Evolutionary conservation across 257 asterid genomes (phyloP).

Genomic region (Jasminum sambac): DNA sequence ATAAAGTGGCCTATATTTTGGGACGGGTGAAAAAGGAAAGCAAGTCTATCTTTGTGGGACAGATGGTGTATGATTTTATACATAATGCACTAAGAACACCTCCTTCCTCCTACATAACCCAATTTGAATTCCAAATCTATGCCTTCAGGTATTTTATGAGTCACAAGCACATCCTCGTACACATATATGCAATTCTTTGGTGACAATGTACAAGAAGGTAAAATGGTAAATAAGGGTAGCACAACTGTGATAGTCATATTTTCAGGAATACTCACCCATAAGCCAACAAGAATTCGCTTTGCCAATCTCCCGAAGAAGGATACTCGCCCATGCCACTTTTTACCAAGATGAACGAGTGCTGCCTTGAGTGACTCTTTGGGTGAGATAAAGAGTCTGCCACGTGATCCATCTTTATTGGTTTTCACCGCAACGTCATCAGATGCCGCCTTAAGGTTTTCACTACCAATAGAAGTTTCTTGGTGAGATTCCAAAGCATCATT

Average conservation of each 20-base stretch:
- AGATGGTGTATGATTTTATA: too few relatives aligned
- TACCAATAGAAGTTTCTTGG: slow-evolving; percentile 40
- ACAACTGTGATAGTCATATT: neutral
- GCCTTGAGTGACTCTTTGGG: slow-evolving; percentile 86
- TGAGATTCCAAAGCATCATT: slow-evolving; percentile 54
- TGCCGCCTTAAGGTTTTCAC: slow-evolving; percentile 42
- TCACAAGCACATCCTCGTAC: neutral
- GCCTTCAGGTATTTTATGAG: neutral
- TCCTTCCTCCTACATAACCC: neutral
- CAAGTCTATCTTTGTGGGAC: too few relatives aligned
- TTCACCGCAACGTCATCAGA: slow-evolving; percentile 46
- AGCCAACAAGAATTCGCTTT: slow-evolving; percentile 75
- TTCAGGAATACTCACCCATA: slow-evolving; percentile 69
- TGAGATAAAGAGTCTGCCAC: slow-evolving; percentile 55
- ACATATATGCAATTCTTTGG: neutral
- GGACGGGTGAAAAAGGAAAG: too few relatives aligned
- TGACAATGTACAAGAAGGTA: neutral
- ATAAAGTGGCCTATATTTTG: too few relatives aligned
- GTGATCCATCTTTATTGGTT: slow-evolving; percentile 56
- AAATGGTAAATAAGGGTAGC: neutral
- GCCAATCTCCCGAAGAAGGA: slow-evolving; percentile 67
- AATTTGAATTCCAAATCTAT: neutral
- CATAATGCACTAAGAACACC: neutral
- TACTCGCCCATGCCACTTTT: slow-evolving; percentile 88
- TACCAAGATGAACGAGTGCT: slow-evolving; percentile 62